These are phyloP conservation scores for Closterium sp. DNA, from an alignment of 139 green algal species.

Conservation along the genomic window DNA sequence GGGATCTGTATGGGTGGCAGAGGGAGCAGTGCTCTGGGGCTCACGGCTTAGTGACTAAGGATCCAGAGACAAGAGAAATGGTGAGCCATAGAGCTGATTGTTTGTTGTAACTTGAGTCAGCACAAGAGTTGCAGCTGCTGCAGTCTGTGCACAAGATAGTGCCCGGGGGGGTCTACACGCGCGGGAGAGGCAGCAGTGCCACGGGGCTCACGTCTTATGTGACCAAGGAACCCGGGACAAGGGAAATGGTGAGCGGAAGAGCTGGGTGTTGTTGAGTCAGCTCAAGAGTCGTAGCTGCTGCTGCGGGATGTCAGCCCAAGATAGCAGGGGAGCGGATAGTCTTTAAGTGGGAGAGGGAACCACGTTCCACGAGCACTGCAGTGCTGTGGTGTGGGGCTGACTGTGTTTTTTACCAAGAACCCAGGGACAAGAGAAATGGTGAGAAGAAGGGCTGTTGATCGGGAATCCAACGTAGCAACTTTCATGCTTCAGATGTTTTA, in stretches of 20 bases:
- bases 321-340: slow-evolving; percentile 92
- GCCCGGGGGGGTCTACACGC: slow-evolving; percentile 93
- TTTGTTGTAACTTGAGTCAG: no score
- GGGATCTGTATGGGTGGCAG: slow-evolving; percentile 93
- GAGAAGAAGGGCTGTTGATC: not conserved
- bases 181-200: slow-evolving; percentile 82
- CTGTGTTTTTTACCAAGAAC: slow-evolving; percentile 91
- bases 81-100: no score
- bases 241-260: slow-evolving; percentile 67
- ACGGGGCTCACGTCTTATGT: slow-evolving; percentile 97
- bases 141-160: slow-evolving; percentile 91
- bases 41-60: slow-evolving; percentile 93
- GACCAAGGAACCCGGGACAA: slow-evolving; percentile 87
- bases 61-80: slow-evolving; percentile 86
- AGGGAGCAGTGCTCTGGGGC: slow-evolving; percentile 86
- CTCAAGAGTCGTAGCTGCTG: slow-evolving; percentile 91
- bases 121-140: slow-evolving; percentile 96
- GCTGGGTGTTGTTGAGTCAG: slow-evolving; percentile 73
- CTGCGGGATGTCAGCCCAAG: slow-evolving; percentile 90
- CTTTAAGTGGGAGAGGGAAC: slow-evolving; percentile 84
- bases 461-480: no score
- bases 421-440: slow-evolving; percentile 45
- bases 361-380: no score
- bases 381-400: slow-evolving; percentile 90
- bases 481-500: no score